Evolutionary conservation across 495 filamentous ascomycete species (phyloP), one percentile per base, ranked within the genome.

Genomic region (Aspergillus leporis): DNA sequence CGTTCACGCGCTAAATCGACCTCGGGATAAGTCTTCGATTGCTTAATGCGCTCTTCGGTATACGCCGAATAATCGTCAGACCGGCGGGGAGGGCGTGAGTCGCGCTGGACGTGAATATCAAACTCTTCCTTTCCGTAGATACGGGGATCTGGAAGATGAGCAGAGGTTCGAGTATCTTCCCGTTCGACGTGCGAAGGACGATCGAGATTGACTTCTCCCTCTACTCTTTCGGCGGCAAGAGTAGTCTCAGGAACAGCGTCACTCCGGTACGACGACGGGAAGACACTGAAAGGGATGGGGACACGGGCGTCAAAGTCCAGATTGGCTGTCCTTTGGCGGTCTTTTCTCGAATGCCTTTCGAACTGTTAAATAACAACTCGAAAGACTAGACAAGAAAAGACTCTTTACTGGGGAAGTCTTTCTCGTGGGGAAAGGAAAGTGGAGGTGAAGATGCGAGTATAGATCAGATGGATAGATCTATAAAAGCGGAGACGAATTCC

Each of bases 261-360:
- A 84, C 82, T 88, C 87, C 89, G 87, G 85, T 97, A 98, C 77
- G 93, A 90, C 74, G 92, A 96, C 82, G 93, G 93, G 88, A 98
- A 97, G 88, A 97, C 88, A 87, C 92, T 96, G 87, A 97, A 93
- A 78, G 93, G 93, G 79, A 98, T 95, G 81, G 93, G 93, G 78
- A 98, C 91, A 77, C 91, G 90, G 82, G 93, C 92, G 90, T 97
- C 93, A 92, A 96, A 97, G 89, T 97, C 93, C 93, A 98, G 93
- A 81, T 93, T 98, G 91, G 81, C 93, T 85, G 87, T 85, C 83
- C 87, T 86, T 77, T 73, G 80, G 85, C 85, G 85, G 87, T 85
- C 85, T 86, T 83, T 91, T 91, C 92, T 92, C 87, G 88, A 86
- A 91, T 87, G 86, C 89, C 91, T 93, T 89, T 88, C 90, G 91